Percentiles rank a stretch among this genome's conserved stretches.
Conservation (phyloP, 1,139 yeast genomes). For the Yamadazyma siamensis region DNA sequence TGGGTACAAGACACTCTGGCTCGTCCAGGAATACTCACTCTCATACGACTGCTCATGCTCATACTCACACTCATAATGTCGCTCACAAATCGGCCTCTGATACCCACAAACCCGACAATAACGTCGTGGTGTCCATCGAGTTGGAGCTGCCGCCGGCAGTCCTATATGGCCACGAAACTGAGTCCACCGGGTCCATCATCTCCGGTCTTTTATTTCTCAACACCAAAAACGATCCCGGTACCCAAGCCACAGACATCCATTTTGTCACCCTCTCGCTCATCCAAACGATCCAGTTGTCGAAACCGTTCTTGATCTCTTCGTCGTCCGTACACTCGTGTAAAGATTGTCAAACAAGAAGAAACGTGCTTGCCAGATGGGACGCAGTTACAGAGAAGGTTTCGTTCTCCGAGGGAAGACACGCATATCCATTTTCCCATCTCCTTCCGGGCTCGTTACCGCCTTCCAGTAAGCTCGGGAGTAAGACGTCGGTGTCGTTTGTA, state of each 20-base stretch:
- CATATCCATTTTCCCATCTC: constrained; percentile 91
- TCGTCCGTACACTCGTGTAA: constrained; percentile 49
- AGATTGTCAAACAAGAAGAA: constrained; percentile 51
- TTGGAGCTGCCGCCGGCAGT: constrained; percentile 91
- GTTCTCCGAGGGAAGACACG: constrained; percentile 67
- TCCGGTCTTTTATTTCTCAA: constrained; percentile 59
- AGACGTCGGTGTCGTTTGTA: constrained; percentile 53
- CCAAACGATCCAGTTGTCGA: constrained; percentile 64
- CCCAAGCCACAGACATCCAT: constrained; percentile 37
- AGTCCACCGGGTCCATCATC: constrained; percentile 81
- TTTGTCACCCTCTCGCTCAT: constrained; percentile 62
- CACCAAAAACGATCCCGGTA: constrained; percentile 1
- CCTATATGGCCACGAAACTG: constrained; percentile 72
- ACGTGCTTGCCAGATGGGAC: constrained; percentile 85
- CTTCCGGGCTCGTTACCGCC: constrained; percentile 92
- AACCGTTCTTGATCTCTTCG: constrained; percentile 62
- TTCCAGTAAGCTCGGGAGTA: constrained; percentile 57
- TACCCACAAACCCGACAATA: constrained; percentile 15
- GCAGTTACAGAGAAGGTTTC: constrained; percentile 57
- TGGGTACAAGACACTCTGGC: background rate
- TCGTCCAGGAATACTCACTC: too few species aligned
- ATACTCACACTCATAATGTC: constrained; percentile 1
- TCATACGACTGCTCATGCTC: constrained; percentile 4
- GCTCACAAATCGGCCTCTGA: constrained; percentile 1
- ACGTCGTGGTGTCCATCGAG: constrained; percentile 47